Evolutionary conservation across 2,329 filamentous ascomycete species (phyloP), one percentile per base, ranked within the genome.

Genomic region (Diaporthe ilicicola): DNA sequence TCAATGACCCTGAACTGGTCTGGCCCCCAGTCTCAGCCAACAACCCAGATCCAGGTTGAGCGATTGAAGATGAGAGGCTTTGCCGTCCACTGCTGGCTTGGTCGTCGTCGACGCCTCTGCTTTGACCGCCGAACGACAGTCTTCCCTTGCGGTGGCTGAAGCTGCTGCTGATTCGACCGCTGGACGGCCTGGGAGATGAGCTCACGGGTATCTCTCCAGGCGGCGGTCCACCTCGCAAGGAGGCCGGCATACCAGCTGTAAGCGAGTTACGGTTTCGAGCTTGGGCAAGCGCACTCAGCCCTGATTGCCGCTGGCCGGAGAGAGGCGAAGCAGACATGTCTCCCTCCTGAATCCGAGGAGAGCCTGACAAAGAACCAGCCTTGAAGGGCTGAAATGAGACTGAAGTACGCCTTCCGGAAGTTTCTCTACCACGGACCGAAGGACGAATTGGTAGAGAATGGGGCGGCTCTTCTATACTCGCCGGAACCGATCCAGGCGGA

Each of bases 351-450:
- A 84, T 79, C 37, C 86, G 83, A 0, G 95, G 95, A 5, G 95
- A 98, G 4, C 93, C 94, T 2, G 95, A 97, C n/a, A 98, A 85
- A 1, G 95, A 97, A 13, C 95, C 95, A 17, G 95, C 94, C 81
- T 99, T 99, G 85, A 99, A 99, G 0, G 95, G 95, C 76, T 97
- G 94, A 77, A 98, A 97, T 0, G 94, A 97, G 27, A 97, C 89
- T 0, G 94, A 98, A 8, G 93, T 91, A 67, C 94, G 90, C 76
- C 94, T 89, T 67, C 87, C 87, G 59, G 87, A 77, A 27, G 83
- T 84, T 53, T 93, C 89, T 50, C 84, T 81, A 17, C 81, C 82
- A 62, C 85, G 84, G 6, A 65, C 24, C 34, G 71, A 71, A 39
- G 69, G 69, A 5, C 71, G 76, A 19, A 87, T 86, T n/a, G 88